Evolutionary conservation across 306 rosid genomes (phyloP), one percentile per base, ranked within the genome.

Genomic region (Rubus idaeus): DNA sequence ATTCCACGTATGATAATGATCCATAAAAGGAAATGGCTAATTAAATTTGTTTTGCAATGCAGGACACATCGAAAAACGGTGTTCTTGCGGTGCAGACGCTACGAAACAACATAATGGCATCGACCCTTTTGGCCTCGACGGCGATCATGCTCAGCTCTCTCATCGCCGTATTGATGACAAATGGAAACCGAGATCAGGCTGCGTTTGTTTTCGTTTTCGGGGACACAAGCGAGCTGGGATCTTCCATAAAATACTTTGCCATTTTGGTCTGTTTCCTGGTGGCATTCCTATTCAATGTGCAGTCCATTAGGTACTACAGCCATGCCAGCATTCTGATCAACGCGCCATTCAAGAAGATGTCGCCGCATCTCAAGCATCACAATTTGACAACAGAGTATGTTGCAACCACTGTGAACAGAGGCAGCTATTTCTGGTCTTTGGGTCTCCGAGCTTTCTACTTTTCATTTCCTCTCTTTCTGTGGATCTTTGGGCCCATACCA

Each of bases 401-500:
- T 1, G 92, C 97, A 5, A 6, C 45, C 17, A 84, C 85, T 3
- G 90, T 92, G n/a, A 95, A 89, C 50, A 75, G 89, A 41, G 99
- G 97, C 8, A 83, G 97, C 81, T 91, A 89, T 41, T 95, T 92
- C 80, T 89, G 97, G 96, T 92, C 97, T 7, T 73, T 95, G 11
- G 97, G 99, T 0, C 79, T 95, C 84, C 80, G 97, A 2, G 97
- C 99, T 14, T 90, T 92, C 71, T 92, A 92, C 88, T 91, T 95
- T 69, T 95, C 97, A 5, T 84, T 92, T 53, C 97, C 99, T 81
- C 53, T 92, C 76, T 87, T 92, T 77, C 56, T 92, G 69, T 95
- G 99, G 99, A 86, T 92, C 58, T 90, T 95, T 71, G 99, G 99
- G 1, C 93, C 97, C 8, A 86, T 95, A 69, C 91, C 97, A 4